phyloP scores from a whole-genome alignment of 345 rosid genomes.

The Dimocarpus longan region DNA sequence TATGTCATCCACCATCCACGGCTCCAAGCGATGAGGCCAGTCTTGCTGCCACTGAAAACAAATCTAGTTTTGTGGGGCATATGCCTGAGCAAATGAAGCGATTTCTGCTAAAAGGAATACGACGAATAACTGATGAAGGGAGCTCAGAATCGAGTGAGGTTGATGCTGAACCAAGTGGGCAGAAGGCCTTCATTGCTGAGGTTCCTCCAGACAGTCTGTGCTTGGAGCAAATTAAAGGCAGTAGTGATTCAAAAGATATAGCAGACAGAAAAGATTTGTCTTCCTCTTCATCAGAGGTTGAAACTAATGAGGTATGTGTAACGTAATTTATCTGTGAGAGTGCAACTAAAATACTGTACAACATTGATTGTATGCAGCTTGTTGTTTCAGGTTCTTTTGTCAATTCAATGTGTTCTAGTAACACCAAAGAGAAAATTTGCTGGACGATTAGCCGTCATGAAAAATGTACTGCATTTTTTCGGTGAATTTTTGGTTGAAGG shows the following conservation, averaged over 20 bases:
- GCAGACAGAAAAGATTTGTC: slow-evolving; percentile 55
- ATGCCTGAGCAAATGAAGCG: slow-evolving; percentile 97
- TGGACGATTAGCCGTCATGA: slow-evolving; percentile 83
- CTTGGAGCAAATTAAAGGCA: slow-evolving; percentile 51
- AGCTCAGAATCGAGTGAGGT: slow-evolving; percentile 64
- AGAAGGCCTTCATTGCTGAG: slow-evolving; percentile 44
- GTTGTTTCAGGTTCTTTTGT: slow-evolving; percentile 66
- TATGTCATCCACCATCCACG: slow-evolving; percentile 68
- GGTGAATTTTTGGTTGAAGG: slow-evolving; percentile 94
- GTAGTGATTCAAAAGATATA: slow-evolving; percentile 59
- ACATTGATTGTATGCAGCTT: slow-evolving; percentile 24
- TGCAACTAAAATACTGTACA: slow-evolving; percentile 14
- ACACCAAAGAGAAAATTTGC: slow-evolving; percentile 93
- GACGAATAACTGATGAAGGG: slow-evolving; percentile 80
- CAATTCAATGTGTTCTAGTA: slow-evolving; percentile 83
- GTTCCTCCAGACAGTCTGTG: slow-evolving; percentile 48
- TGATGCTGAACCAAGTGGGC: slow-evolving; percentile 53
- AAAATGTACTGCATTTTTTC: slow-evolving; percentile 81
- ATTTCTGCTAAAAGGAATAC: slow-evolving; percentile 82
- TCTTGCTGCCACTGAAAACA: slow-evolving; percentile 50
- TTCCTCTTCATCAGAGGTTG: slow-evolving; percentile 65
- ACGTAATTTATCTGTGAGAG: slow-evolving; percentile 16
- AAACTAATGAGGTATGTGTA: slow-evolving; percentile 67
- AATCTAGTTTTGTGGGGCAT: slow-evolving; percentile 72
- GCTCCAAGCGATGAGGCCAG: slow-evolving; percentile 47